These are phyloP conservation scores for Pseudogymnoascus sp. DNA, from an alignment of 2,329 filamentous ascomycete species.

Conservation along the genomic window DNA sequence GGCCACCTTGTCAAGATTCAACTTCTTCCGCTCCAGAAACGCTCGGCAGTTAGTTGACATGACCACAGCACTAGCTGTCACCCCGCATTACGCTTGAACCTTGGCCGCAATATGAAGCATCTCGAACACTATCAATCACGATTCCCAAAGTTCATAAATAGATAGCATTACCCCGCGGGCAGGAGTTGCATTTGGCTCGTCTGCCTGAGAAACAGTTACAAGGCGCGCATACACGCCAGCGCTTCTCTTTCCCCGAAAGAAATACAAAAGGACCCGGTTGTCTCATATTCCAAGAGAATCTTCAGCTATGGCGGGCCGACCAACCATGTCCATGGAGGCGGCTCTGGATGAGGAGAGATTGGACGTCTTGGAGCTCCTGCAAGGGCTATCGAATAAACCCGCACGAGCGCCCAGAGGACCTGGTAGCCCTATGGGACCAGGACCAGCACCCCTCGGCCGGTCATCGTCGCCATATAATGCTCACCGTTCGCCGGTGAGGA, in stretches of 20 bases:
- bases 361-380: conserved; percentile 65
- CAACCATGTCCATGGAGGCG: conserved; percentile 68
- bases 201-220: not conserved
- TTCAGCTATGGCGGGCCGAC: conserved; percentile 23
- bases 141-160: conserved; percentile 30
- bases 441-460: conserved; percentile 32
- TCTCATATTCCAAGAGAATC: conserved; percentile 15
- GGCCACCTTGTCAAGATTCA: not conserved
- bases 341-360: conserved; percentile 70
- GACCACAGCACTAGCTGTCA: conserved; percentile 11
- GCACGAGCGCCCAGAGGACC: conserved; percentile 24
- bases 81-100: conserved; percentile 12
- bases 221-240: not conserved
- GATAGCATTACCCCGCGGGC: conserved; percentile 22
- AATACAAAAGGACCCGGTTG: conserved; percentile 14
- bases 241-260: conserved; percentile 15
- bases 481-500: conserved; percentile 61
- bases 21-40: not conserved
- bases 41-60: conserved; percentile 5
- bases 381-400: conserved; percentile 30
- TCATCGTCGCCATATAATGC: conserved; percentile 50
- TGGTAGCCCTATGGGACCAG: conserved; percentile 29
- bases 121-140: conserved; percentile 23
- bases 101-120: conserved; percentile 31
- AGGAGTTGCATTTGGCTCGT: not conserved